Conservation (phyloP, 768 basidiomycete genomes). For the Suillus occidentalis region DNA sequence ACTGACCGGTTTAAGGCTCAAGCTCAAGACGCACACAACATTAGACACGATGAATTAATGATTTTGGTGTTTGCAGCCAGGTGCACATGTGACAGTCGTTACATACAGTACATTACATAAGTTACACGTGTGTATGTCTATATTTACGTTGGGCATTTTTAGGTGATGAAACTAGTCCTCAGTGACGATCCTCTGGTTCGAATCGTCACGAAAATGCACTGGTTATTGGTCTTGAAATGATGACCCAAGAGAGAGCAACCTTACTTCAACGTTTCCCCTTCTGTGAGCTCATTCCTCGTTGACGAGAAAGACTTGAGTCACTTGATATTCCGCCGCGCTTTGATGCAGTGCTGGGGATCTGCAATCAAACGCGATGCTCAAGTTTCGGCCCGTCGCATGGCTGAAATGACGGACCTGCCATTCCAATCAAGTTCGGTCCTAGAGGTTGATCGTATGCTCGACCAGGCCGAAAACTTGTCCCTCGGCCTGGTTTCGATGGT, state of each 20-base stretch:
- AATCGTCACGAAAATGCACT: too few species aligned
- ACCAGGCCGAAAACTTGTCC: not conserved
- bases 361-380: slow-evolving; percentile 11
- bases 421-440: not conserved
- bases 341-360: slow-evolving; percentile 11
- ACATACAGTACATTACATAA: too few species aligned
- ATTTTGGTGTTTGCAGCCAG: too few species aligned
- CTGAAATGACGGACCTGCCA: slow-evolving; percentile 2
- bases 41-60: too few species aligned
- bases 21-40: too few species aligned
- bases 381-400: not conserved
- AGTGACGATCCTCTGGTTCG: too few species aligned
- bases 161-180: too few species aligned
- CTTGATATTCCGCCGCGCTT: not conserved
- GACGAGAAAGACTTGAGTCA: not conserved
- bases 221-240: not conserved
- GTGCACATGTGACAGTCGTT: too few species aligned
- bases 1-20: too few species aligned
- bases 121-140: too few species aligned
- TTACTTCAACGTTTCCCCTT: slow-evolving; percentile 5
- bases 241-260: not conserved
- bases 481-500: slow-evolving; percentile 12
- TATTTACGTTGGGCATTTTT: too few species aligned
- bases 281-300: slow-evolving; percentile 10
- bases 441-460: too few species aligned